Conservation (phyloP, 495 filamentous ascomycete genomes). For the Achaetomiella virescens region DNA sequence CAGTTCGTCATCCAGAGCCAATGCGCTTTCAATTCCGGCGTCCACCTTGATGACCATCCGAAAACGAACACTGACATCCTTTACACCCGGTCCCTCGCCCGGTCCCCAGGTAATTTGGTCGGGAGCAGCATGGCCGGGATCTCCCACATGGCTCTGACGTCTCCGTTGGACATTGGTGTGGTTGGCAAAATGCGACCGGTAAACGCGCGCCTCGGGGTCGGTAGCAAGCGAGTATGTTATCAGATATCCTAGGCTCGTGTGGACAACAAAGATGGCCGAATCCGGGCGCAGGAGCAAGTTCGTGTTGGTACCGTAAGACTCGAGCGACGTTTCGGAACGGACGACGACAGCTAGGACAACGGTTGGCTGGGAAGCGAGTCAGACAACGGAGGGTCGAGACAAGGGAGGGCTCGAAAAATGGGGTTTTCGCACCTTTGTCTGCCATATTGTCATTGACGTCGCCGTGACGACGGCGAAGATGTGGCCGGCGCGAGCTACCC, state of each 20-base stretch:
- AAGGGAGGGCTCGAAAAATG: slow-evolving; percentile 17
- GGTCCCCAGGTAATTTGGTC: slow-evolving; percentile 54
- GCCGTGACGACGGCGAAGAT: slow-evolving; percentile 85
- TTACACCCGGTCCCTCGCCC: slow-evolving; percentile 72
- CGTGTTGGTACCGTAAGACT: slow-evolving; percentile 77
- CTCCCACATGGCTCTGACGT: slow-evolving; percentile 63
- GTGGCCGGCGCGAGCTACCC: slow-evolving; percentile 73
- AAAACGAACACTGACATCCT: slow-evolving; percentile 83
- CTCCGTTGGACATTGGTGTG: slow-evolving; percentile 60
- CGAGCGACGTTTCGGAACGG: slow-evolving; percentile 70
- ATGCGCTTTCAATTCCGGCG: slow-evolving; percentile 79
- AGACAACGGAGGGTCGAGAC: slow-evolving; percentile 6
- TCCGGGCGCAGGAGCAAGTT: slow-evolving; percentile 85
- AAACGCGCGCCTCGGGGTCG: slow-evolving; percentile 75
- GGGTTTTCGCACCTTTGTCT: slow-evolving; percentile 66
- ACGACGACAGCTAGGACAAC: slow-evolving; percentile 79
- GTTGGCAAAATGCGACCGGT: slow-evolving; percentile 68
- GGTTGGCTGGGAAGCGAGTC: slow-evolving; percentile 60
- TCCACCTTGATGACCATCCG: slow-evolving; percentile 98
- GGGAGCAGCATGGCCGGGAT: slow-evolving; percentile 46
- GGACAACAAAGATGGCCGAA: slow-evolving; percentile 84
- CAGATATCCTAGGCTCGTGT: slow-evolving; percentile 79
- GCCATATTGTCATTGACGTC: slow-evolving; percentile 83
- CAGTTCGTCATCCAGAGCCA: slow-evolving; percentile 89
- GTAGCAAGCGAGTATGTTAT: slow-evolving; percentile 92